phyloP scores from a whole-genome alignment of 2,329 filamentous ascomycete species.

The Ophiognomonia clavigignenti-juglandacearum region DNA sequence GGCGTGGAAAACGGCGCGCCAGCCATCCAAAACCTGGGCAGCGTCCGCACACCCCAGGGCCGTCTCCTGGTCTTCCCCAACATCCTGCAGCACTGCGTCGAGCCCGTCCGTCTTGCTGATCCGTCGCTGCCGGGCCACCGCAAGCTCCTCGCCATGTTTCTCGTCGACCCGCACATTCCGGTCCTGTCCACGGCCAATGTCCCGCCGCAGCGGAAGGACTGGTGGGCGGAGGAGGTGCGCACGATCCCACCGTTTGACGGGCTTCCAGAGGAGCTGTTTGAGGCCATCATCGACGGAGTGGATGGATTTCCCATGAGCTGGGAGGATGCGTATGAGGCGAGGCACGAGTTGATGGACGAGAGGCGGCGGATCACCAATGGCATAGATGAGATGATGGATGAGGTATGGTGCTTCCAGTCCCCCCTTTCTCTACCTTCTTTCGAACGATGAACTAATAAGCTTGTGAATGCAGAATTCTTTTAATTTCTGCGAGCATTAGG shows the following conservation, averaged over 20 bases:
- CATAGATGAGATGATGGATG: neutral
- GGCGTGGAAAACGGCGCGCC: constrained; percentile 16
- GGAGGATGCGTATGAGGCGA: constrained; percentile 13
- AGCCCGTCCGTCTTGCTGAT: constrained; percentile 45
- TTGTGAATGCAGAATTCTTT: too few relatives aligned
- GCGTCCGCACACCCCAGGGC: constrained; percentile 33
- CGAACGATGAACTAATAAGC: too few relatives aligned
- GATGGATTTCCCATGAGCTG: constrained; percentile 15
- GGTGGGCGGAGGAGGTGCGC: constrained; percentile 31
- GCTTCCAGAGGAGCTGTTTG: too few relatives aligned
- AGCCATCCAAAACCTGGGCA: constrained; percentile 36
- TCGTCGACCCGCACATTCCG: constrained; percentile 50
- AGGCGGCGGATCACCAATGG: neutral
- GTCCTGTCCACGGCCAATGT: constrained; percentile 41
- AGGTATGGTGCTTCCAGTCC: too few relatives aligned
- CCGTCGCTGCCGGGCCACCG: constrained; percentile 46
- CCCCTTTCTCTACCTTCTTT: too few relatives aligned
- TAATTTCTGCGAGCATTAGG: constrained; percentile 17
- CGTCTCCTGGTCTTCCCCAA: constrained; percentile 41
- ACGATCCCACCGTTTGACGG: too few relatives aligned
- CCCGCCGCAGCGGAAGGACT: constrained; percentile 33
- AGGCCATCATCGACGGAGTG: constrained; percentile 5
- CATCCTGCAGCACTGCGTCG: constrained; percentile 43
- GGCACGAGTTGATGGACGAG: constrained; percentile 14
- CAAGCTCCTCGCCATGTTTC: constrained; percentile 52